Conservation (phyloP, 345 rosid species). For the Gossypium sturtianum region DNA sequence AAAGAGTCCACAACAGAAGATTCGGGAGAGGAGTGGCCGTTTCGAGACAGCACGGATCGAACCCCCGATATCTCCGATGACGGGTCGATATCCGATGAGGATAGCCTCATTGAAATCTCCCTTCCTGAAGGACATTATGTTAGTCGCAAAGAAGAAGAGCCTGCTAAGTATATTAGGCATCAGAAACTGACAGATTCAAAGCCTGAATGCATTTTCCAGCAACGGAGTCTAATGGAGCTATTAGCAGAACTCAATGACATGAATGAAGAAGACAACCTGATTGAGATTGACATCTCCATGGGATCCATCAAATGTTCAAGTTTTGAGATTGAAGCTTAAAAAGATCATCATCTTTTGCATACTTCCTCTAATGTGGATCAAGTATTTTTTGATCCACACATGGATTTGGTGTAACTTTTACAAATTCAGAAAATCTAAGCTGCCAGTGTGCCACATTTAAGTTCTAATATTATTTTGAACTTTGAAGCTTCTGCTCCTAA, state of each 20-base stretch:
- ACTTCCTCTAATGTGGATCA: neutral
- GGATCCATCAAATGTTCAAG: slow-evolving; percentile 77
- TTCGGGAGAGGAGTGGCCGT: slow-evolving; percentile 34
- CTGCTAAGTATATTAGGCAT: slow-evolving; percentile 18
- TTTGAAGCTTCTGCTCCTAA: neutral
- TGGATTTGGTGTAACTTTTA: slow-evolving; percentile 21
- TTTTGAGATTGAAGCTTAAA: slow-evolving; percentile 45
- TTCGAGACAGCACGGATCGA: slow-evolving; percentile 20
- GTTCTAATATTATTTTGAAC: neutral
- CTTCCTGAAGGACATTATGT: slow-evolving; percentile 58
- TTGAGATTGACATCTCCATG: slow-evolving; percentile 75
- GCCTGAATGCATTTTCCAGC: slow-evolving; percentile 25
- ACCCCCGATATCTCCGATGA: slow-evolving; percentile 36
- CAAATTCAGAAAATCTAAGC: neutral
- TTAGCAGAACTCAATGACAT: slow-evolving; percentile 49
- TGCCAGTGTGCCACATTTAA: neutral
- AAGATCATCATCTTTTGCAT: neutral
- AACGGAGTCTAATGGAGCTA: slow-evolving; percentile 35
- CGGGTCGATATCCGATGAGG: slow-evolving; percentile 67
- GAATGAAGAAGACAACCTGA: slow-evolving; percentile 74
- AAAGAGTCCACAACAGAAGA: slow-evolving; percentile 41
- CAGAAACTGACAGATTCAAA: slow-evolving; percentile 28
- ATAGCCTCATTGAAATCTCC: slow-evolving; percentile 63
- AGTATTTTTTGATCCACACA: slow-evolving; percentile 26
- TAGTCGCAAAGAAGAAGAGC: slow-evolving; percentile 21